These are phyloP conservation scores for Decorospora gaudefroyi DNA, from an alignment of 2,329 filamentous ascomycete genomes.

Conservation along the genomic window DNA sequence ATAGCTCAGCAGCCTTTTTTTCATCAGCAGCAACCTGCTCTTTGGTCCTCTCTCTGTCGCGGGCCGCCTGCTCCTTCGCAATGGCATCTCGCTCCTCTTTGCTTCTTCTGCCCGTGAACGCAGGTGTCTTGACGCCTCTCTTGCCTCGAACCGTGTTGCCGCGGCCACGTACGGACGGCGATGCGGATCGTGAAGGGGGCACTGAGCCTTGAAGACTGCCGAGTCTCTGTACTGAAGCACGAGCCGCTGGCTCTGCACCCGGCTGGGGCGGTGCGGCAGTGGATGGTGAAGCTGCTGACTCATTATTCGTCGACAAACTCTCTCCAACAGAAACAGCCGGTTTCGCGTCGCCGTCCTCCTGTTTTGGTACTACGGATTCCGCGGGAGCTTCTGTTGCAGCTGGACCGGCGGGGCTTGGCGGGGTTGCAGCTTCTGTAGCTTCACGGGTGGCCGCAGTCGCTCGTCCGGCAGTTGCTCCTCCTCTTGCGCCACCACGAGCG, in stretches of 20 bases:
- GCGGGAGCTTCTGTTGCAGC: conserved; percentile 11
- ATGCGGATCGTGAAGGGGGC: conserved; percentile 38
- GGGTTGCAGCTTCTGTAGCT: conserved; percentile 20
- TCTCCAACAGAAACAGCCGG: conserved; percentile 18
- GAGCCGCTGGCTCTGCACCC: conserved; percentile 25
- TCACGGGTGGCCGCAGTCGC: conserved; percentile 18
- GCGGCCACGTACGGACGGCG: conserved; percentile 35
- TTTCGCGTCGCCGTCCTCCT: conserved; percentile 27
- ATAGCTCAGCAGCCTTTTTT: conserved; percentile 28
- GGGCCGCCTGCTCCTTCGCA: conserved; percentile 47
- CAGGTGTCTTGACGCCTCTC: conserved; percentile 44
- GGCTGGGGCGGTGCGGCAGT: conserved; percentile 23
- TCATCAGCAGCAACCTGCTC: conserved; percentile 40
- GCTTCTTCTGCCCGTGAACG: conserved; percentile 52
- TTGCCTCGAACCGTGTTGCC: conserved; percentile 35
- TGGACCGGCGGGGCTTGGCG: conserved; percentile 19
- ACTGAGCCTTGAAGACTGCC: conserved; percentile 37
- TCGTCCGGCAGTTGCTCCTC: conserved; percentile 21
- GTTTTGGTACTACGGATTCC: conserved; percentile 23
- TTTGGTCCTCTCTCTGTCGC: conserved; percentile 46
- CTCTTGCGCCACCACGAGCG: conserved; percentile 29
- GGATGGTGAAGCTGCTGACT: conserved; percentile 18
- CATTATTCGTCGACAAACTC: conserved; percentile 17
- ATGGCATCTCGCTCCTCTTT: conserved; percentile 52
- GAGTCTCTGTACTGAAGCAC: conserved; percentile 33